Base-by-base conservation (phyloP, 805 yeast species). In the Kazachstania kunashirensis region DNA sequence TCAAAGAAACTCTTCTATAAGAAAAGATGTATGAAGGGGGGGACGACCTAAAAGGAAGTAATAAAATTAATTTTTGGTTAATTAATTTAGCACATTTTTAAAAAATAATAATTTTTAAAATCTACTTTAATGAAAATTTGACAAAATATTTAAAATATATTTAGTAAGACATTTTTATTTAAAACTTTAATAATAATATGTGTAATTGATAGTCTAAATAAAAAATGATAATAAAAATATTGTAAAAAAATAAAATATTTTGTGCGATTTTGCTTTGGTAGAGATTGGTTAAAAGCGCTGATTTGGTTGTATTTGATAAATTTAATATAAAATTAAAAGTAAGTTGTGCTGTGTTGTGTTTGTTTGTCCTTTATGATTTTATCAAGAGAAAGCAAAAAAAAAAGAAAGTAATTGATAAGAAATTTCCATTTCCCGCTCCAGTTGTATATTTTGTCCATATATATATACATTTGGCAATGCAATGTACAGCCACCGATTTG, bases 151-250 rank as follows among this genome's bases (percentile, higher is more conserved):
- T 30, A 14, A 24, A 25, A 12, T 28, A 27, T 41, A 42, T 48
- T 48, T 48, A 49, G 52, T 40, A 48, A 47, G 52, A 46, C 54
- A 49, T 49, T 45, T 46, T 48, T 34, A n/a, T n/a, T n/a, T n/a
- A 38, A 30, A 37, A 29, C 13, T 33, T 17, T 16, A 29, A 20
- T 31, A 33, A 31, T 37, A 27, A 32, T 34, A 11, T 24, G 27
- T 38, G 25, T 24, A n/a, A n/a, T n/a, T n/a, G n/a, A n/a, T n/a
- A n/a, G 19, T 24, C 10, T 23, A 17, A 20, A 18, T 14, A 28
- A 7, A 27, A 17, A 21, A 26, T 16, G 23, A 23, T 24, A 29
- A n/a, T n/a, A n/a, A n/a, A n/a, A n/a, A n/a, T n/a, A n/a, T n/a
- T n/a, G n/a, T n/a, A n/a, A n/a, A 29, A 34, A 34, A 29, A 35